Conservation (phyloP, 139 green algal species). For the Volvox reticuliferus region DNA sequence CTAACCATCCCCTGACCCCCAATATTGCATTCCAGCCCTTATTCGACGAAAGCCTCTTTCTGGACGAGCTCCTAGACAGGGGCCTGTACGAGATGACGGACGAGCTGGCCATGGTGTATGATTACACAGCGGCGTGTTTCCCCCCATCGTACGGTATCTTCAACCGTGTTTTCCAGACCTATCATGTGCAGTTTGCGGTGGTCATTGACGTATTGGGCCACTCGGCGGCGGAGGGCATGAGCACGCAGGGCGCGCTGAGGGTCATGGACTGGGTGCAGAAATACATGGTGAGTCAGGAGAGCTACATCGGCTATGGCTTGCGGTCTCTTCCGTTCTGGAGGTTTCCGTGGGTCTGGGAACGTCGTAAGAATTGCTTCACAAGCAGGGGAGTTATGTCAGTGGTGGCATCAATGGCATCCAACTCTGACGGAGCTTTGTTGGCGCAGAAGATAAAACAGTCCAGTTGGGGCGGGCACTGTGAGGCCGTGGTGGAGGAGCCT, state of each 20-base stretch:
- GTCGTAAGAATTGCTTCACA: too few relatives aligned
- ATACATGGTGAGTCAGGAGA: conserved; percentile 64
- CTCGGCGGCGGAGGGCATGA: conserved; percentile 66
- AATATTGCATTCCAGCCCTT: not conserved
- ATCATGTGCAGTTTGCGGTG: conserved; percentile 73
- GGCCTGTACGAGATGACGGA: conserved; percentile 51
- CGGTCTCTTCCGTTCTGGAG: too few relatives aligned
- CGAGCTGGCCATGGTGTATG: conserved; percentile 75
- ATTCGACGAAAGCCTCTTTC: conserved; percentile 56
- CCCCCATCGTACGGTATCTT: conserved; percentile 88
- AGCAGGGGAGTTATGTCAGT: too few relatives aligned
- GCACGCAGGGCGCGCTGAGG: conserved; percentile 81
- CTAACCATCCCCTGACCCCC: not conserved
- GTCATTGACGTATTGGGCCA: conserved; percentile 84
- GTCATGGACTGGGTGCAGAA: conserved; percentile 85
- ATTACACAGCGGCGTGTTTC: conserved; percentile 87
- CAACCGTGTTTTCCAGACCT: conserved; percentile 72
- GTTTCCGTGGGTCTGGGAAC: too few relatives aligned
- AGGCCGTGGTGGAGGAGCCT: too few relatives aligned
- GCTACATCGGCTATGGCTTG: too few relatives aligned
- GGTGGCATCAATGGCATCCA: too few relatives aligned
- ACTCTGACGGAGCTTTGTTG: too few relatives aligned
- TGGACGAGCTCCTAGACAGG: conserved; percentile 46
- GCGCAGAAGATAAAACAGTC: too few relatives aligned
- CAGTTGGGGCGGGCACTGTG: too few relatives aligned